These are phyloP conservation scores for Synura sp. DNA, from an alignment of 352 stramenopile genomes.

Conservation along the genomic window DNA sequence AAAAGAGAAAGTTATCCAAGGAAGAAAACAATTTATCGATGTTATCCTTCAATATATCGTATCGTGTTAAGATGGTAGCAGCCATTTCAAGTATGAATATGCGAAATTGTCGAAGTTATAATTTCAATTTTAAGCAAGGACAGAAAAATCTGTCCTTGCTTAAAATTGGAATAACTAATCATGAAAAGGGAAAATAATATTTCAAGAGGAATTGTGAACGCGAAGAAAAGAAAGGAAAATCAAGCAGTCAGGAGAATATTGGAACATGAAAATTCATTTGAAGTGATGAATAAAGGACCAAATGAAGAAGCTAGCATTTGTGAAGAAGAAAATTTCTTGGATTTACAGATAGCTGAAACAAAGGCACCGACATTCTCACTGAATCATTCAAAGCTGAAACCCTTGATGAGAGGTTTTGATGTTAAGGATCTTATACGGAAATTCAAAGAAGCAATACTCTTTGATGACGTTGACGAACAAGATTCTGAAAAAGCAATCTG, in stretches of 20 bases:
- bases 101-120: slow-evolving; percentile 32
- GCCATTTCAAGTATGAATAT: slow-evolving; percentile 37
- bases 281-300: slow-evolving; percentile 36
- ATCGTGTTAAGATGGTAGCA: slow-evolving; percentile 35
- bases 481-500: slow-evolving; percentile 36
- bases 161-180: slow-evolving; percentile 38
- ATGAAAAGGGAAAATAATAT: slow-evolving; percentile 38
- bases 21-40: slow-evolving; percentile 38
- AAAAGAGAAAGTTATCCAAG: slow-evolving; percentile 37
- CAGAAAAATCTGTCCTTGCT: slow-evolving; percentile 35
- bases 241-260: slow-evolving; percentile 29
- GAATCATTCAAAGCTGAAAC: slow-evolving; percentile 36
- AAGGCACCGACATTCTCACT: slow-evolving; percentile 32
- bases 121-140: slow-evolving; percentile 35
- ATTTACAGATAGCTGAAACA: slow-evolving; percentile 37
- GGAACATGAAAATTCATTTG: slow-evolving; percentile 37
- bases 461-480: slow-evolving; percentile 35
- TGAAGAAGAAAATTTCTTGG: slow-evolving; percentile 37
- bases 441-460: slow-evolving; percentile 37
- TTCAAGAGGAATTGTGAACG: slow-evolving; percentile 35
- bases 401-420: slow-evolving; percentile 35
- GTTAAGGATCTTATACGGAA: slow-evolving; percentile 36
- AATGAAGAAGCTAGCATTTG: slow-evolving; percentile 36
- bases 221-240: slow-evolving; percentile 37
- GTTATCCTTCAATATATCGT: slow-evolving; percentile 37